A percentile compares a stretch with the other conserved stretches of the same genome.
Evolutionary conservation across 2,329 filamentous ascomycete species (phyloP).

Genomic region (Ramularia collo-cygni): DNA sequence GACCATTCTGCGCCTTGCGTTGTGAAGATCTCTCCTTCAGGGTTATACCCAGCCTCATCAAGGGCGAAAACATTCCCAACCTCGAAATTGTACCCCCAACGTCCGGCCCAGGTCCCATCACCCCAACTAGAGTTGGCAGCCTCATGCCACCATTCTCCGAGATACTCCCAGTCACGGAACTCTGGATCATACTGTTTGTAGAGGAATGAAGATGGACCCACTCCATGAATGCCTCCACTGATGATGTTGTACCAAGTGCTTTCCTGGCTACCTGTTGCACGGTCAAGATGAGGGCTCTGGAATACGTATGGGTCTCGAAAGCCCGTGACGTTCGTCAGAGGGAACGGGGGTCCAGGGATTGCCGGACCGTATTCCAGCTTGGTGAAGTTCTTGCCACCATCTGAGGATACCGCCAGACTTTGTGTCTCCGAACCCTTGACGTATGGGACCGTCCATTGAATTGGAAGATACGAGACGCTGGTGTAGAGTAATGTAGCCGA

Average conservation of each 20-base stretch:
- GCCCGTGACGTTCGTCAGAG: conserved; percentile 38
- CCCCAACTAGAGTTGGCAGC: conserved; percentile 16
- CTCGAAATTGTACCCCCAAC: conserved; percentile 40
- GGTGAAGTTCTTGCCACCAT: conserved; percentile 35
- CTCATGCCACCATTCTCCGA: conserved; percentile 38
- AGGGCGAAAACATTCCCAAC: conserved; percentile 39
- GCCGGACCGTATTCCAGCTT: conserved; percentile 34
- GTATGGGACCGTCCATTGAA: conserved; percentile 42
- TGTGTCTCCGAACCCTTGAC: conserved; percentile 43
- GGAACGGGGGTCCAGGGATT: conserved; percentile 35
- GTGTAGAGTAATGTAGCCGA: conserved; percentile 42
- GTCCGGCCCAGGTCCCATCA: conserved; percentile 20
- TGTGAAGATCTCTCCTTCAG: conserved; percentile 35
- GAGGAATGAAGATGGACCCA: conserved; percentile 35
- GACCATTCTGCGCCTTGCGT: conserved; percentile 42
- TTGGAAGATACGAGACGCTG: conserved; percentile 39
- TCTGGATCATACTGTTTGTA: conserved; percentile 34
- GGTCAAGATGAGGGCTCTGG: conserved; percentile 34
- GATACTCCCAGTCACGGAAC: conserved; percentile 35
- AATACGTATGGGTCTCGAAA: conserved; percentile 41
- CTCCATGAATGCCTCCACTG: conserved; percentile 35
- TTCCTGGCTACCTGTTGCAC: conserved; percentile 27
- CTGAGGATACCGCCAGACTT: too few species aligned
- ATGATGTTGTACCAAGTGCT: conserved; percentile 36
- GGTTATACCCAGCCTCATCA: conserved; percentile 35